Base-by-base conservation (phyloP, 345 rosid species). In the Noccaea caerulescens region DNA sequence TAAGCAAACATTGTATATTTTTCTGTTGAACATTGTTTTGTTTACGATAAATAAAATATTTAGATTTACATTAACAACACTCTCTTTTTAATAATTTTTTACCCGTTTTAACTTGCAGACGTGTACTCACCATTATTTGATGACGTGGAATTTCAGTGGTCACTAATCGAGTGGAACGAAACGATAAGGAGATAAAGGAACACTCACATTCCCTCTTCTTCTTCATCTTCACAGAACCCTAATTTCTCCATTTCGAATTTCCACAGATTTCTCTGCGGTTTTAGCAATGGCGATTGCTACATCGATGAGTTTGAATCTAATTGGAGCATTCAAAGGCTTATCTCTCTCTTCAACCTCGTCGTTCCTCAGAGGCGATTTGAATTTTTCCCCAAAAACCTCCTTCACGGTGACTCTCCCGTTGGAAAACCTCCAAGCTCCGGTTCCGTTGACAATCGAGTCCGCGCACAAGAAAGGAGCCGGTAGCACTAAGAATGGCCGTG, bases 391-490 rank as follows among this genome's bases (percentile, higher is more conserved):
- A 8, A 75, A 57, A 50, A 53, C 76, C 51, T 51, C 79, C 33
- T 63, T 77, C 71, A 58, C 82, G 12, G 71, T 83, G 33, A 78
- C 87, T 20, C 61, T 70, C 25, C 87, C 88, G 5, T 43, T 6
- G 63, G 78, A 76, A 46, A 70, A 70, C 0, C 71, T 76, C 14
- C 76, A 76, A 57, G 58, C 83, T 12, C 74, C 82, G 68, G 18
- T 83, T 57, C 92, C 96, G 3, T 58, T 85, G 63, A 86, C 88
- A 2, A 87, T 93, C 25, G 85, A 91, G 68, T 83, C 88, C 68
- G 98, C 98, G 11, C 98, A 93, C 81, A 93, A 93, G 81, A 93
- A 93, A 75, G 97, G 98, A 63, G 97, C 97, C 10, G 98, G 98
- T 7, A 93, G 98, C 55, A 93, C 98, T n/a, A 93, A 93, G 85